Conservation (phyloP, 306 rosid species). For the Inga oerstediana region DNA sequence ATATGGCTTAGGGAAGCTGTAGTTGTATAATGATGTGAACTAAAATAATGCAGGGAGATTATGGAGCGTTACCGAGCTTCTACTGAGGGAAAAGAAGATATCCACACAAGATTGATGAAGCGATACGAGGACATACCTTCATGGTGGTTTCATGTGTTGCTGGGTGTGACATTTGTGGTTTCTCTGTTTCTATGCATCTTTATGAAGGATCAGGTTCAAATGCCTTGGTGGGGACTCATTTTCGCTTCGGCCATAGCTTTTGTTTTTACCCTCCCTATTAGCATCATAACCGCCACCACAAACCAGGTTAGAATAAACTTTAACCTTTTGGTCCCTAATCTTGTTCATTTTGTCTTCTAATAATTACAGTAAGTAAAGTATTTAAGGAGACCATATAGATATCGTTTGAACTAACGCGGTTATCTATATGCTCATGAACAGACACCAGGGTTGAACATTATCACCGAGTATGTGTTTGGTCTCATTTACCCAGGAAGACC, state of each 20-base stretch:
- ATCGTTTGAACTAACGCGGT: conserved; percentile 3
- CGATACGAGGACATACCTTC: conserved; percentile 80
- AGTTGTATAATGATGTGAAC: conserved; percentile 8
- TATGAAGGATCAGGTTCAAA: conserved; percentile 73
- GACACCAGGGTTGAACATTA: conserved; percentile 79
- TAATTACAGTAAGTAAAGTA: not conserved
- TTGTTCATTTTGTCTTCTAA: not conserved
- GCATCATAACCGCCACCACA: conserved; percentile 90
- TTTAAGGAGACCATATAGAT: not conserved
- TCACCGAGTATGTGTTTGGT: conserved; percentile 84
- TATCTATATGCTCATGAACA: conserved; percentile 26
- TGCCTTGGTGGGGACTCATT: conserved; percentile 94
- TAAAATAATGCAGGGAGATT: conserved; percentile 69
- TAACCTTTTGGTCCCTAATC: not conserved
- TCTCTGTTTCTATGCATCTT: conserved; percentile 68
- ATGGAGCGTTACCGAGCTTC: conserved; percentile 67
- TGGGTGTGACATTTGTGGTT: conserved; percentile 49
- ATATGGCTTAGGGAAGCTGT: not conserved
- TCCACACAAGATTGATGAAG: conserved; percentile 80
- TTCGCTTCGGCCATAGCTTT: conserved; percentile 71
- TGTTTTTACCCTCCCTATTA: conserved; percentile 76
- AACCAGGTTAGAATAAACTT: conserved; percentile 59
- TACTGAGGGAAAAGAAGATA: conserved; percentile 61
- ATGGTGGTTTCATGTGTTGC: conserved; percentile 82
- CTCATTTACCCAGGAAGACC: conserved; percentile 76